These are phyloP conservation scores for Candolleomyces aberdarensis DNA, from an alignment of 768 basidiomycete species.

Conservation along the genomic window DNA sequence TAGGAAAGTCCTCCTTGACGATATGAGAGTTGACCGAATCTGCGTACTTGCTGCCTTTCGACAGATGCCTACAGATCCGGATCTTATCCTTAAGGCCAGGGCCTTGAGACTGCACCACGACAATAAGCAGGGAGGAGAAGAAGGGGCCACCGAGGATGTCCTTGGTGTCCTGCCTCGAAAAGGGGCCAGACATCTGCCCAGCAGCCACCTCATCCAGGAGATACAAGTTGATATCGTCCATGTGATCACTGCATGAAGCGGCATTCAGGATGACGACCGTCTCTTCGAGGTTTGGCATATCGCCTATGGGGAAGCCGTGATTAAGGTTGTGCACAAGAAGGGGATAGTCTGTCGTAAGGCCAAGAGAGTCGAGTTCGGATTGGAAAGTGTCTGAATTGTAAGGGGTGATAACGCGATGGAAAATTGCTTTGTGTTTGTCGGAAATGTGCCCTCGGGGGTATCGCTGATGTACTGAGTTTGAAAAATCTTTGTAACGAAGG, in stretches of 20 bases:
- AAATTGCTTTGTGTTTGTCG: no score
- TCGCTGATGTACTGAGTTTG: no score
- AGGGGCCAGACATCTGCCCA: slow-evolving; percentile 24
- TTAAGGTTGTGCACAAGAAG: slow-evolving; percentile 24
- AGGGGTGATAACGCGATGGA: slow-evolving; percentile 21
- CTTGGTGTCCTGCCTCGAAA: slow-evolving; percentile 9
- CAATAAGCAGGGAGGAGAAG: slow-evolving; percentile 23
- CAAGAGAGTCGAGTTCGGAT: slow-evolving; percentile 11
- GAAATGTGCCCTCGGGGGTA: no score
- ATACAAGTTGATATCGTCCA: slow-evolving; percentile 15
- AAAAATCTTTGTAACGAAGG: no score
- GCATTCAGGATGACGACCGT: slow-evolving; percentile 22
- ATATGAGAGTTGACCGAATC: slow-evolving; percentile 23
- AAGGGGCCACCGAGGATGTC: slow-evolving; percentile 25
- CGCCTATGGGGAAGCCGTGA: slow-evolving; percentile 29
- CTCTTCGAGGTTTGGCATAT: slow-evolving; percentile 20
- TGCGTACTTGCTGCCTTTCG: slow-evolving; percentile 11
- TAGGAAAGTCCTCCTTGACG: slow-evolving; percentile 22
- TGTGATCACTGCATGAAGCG: slow-evolving; percentile 9
- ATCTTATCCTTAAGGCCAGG: slow-evolving; percentile 21
- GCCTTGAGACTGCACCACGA: slow-evolving; percentile 24
- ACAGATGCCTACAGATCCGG: slow-evolving; percentile 25
- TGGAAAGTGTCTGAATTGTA: slow-evolving; percentile 28
- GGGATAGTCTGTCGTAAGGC: slow-evolving; percentile 19
- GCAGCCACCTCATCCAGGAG: slow-evolving; percentile 16